Percentiles rank a stretch among this genome's conserved stretches.
phyloP scores from a whole-genome alignment of 306 rosid genomes.

The Ochetophila trinervis region DNA sequence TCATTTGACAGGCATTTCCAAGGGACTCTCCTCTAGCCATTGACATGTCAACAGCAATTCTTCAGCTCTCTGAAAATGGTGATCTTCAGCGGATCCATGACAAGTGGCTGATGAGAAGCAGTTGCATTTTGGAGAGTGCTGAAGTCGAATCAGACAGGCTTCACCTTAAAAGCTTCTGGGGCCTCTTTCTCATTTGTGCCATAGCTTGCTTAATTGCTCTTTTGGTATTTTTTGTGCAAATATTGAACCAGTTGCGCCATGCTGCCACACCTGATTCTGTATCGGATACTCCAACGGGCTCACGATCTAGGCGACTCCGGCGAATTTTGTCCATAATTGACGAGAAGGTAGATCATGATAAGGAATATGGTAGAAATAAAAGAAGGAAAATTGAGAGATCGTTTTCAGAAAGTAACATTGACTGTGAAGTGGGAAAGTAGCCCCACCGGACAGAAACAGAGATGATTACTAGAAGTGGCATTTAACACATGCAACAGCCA shows the following conservation, averaged over 20 bases:
- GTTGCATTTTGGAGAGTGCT: slow-evolving; percentile 48
- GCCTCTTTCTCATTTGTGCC: slow-evolving; percentile 82
- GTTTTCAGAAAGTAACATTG: slow-evolving; percentile 21
- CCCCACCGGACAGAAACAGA: slow-evolving; percentile 16
- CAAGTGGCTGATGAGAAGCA: slow-evolving; percentile 71
- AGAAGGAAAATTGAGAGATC: slow-evolving; percentile 59
- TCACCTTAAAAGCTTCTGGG: slow-evolving; percentile 86
- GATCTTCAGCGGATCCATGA: slow-evolving; percentile 92
- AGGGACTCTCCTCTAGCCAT: slow-evolving; percentile 86
- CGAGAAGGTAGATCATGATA: slow-evolving; percentile 45
- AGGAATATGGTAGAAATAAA: slow-evolving; percentile 36
- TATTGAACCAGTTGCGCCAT: slow-evolving; percentile 37
- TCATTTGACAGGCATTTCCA: slow-evolving; percentile 66
- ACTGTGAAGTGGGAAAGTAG: slow-evolving; percentile 28
- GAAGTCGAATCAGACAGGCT: slow-evolving; percentile 74
- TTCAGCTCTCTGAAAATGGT: slow-evolving; percentile 88
- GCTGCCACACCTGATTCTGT: slow-evolving; percentile 34
- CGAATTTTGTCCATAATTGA: slow-evolving; percentile 67
- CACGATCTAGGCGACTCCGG: slow-evolving; percentile 42
- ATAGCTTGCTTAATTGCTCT: slow-evolving; percentile 69
- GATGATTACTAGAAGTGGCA: background rate
- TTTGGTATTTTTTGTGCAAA: slow-evolving; percentile 48
- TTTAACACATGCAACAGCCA: background rate
- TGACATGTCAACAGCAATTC: slow-evolving; percentile 89
- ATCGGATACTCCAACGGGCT: slow-evolving; percentile 17